Conservation (phyloP, 768 basidiomycete genomes). For the Mrakia blollopis region DNA sequence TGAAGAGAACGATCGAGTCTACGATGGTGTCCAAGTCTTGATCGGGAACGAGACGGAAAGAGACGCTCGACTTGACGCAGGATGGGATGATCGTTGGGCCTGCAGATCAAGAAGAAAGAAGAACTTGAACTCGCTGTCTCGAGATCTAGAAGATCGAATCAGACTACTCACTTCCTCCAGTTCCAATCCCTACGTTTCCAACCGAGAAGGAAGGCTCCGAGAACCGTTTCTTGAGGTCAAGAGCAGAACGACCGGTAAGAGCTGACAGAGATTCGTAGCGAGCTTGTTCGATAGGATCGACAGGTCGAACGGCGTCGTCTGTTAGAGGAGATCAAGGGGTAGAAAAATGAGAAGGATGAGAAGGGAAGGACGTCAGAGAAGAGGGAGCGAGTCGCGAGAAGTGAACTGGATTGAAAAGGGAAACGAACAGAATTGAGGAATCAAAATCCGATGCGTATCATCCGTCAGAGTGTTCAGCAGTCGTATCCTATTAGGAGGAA, state of each 20-base stretch:
- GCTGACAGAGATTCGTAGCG: conserved; percentile 65
- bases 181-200: conserved; percentile 58
- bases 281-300: conserved; percentile 61
- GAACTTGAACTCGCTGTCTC: background rate
- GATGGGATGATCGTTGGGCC: conserved; percentile 76
- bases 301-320: conserved; percentile 62
- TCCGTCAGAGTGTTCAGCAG: conserved; percentile 67
- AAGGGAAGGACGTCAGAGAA: background rate
- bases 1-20: conserved; percentile 50
- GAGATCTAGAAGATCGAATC: background rate
- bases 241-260: conserved; percentile 62
- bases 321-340: background rate
- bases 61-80: conserved; percentile 74
- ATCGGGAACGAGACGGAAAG: conserved; percentile 89
- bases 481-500: conserved; percentile 57
- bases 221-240: conserved; percentile 73
- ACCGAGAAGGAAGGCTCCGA: conserved; percentile 84
- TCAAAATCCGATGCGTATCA: conserved; percentile 54
- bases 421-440: conserved; percentile 77
- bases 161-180: conserved; percentile 8
- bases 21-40: conserved; percentile 72
- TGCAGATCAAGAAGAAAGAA: background rate
- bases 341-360: too few species aligned
- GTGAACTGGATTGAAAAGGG: background rate
- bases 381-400: background rate